A percentile compares a stretch with the other conserved stretches of the same genome.
These are phyloP conservation scores for Bullera alba DNA, from an alignment of 768 basidiomycete genomes.

Conservation along the genomic window DNA sequence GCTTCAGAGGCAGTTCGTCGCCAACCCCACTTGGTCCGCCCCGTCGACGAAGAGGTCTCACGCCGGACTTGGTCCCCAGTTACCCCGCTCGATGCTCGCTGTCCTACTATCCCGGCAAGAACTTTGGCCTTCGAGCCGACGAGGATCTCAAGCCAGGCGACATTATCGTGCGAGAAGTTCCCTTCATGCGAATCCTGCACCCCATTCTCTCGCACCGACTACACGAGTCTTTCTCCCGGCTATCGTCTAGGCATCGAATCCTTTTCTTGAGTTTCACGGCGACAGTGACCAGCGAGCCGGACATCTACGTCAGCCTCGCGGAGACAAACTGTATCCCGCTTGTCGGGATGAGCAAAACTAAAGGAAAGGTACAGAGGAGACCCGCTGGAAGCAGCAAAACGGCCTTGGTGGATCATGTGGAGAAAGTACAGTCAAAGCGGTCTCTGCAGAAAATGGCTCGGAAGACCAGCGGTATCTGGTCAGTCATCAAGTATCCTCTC, in stretches of 20 bases:
- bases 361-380: constrained; percentile 1
- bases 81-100: not conserved
- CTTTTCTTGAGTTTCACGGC: not conserved
- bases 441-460: too few species aligned
- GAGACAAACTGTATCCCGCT: not conserved
- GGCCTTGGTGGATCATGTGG: not conserved
- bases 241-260: not conserved
- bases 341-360: not conserved
- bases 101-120: not conserved
- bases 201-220: not conserved
- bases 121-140: not conserved
- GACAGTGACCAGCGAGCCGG: not conserved
- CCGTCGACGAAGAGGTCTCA: too few species aligned
- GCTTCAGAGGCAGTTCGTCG: too few species aligned
- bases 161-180: not conserved
- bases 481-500: too few species aligned
- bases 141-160: not conserved
- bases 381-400: not conserved
- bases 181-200: not conserved
- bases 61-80: too few species aligned
- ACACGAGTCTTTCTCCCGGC: not conserved
- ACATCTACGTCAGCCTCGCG: not conserved
- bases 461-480: too few species aligned
- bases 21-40: too few species aligned
- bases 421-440: not conserved